Evolutionary conservation across 331 rosid genomes (phyloP), one percentile per base, ranked within the genome.

Genomic region (Erythrophleum ivorense): DNA sequence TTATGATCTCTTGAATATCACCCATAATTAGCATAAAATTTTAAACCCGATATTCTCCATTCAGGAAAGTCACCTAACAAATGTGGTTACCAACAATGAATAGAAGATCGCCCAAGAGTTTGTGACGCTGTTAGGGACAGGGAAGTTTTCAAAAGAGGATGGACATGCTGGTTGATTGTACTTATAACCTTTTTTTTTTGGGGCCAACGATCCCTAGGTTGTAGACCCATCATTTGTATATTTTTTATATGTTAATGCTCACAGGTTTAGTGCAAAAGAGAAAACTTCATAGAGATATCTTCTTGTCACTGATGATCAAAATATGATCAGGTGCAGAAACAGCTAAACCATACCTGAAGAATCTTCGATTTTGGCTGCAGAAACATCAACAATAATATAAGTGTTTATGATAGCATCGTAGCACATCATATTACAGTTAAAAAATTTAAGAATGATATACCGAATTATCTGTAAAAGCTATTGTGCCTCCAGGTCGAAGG

Each of bases 401-500:
- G 91, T 67, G 67, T 53, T 52, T 52, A 41, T 63, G 13, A 40
- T 52, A 80, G 55, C 65, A 72, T 29, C 24, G 60, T 34, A 77
- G 76, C 53, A 40, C 48, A 76, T 16, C 36, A 18, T 7, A 66
- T 24, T 76, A 46, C 5, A 18, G 46, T 50, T 34, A 9, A 19
- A 45, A 0, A 46, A 75, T 15, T 13, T 5, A 71, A 13, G 34
- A 4, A 72, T 54, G 71, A 57, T 50, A 63, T 79, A 91, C 95
- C 85, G 95, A 86, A 73, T 78, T 84, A 82, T 91, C 95, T 3
- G 87, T 85, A 71, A 91, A 13, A 50, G 91, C 90, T 19, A 91
- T 16, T 0, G 90, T 87, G 87, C 95, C 95, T 80, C 92, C 95
- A 12, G 95, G 91, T 5, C 88, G 85, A 86, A 91, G 92, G 63